These are phyloP conservation scores for Amanita molliuscula DNA, from an alignment of 768 basidiomycete genomes.

Conservation along the genomic window DNA sequence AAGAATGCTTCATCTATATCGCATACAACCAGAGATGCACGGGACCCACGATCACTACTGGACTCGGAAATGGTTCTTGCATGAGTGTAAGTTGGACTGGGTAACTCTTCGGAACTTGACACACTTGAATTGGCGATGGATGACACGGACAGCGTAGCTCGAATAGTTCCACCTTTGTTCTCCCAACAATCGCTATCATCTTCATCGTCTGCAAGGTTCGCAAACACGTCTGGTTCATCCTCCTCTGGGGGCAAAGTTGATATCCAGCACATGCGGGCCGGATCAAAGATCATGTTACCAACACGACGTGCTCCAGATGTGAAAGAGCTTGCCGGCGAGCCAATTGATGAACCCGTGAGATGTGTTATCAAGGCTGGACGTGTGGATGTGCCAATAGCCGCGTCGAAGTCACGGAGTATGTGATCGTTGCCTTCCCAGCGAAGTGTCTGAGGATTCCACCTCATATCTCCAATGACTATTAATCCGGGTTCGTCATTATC, in stretches of 20 bases:
- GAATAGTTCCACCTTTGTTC: conserved; percentile 71
- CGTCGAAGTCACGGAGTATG: conserved; percentile 84
- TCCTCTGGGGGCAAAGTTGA: conserved; percentile 78
- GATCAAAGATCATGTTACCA: conserved; percentile 98
- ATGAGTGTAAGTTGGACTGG: conserved; percentile 55
- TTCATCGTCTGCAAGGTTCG: conserved; percentile 86
- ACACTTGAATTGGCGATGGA: conserved; percentile 11
- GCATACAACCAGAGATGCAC: conserved; percentile 62
- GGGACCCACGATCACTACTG: conserved; percentile 70
- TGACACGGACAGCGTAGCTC: conserved; percentile 25
- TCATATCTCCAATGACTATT: conserved; percentile 94
- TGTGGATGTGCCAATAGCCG: conserved; percentile 67
- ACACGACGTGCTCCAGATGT: conserved; percentile 79
- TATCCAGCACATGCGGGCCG: conserved; percentile 91
- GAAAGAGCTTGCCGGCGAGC: conserved; percentile 67
- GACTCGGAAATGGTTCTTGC: conserved; percentile 64
- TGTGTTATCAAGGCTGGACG: conserved; percentile 96
- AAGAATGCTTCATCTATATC: conserved; percentile 72
- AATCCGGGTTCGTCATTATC: conserved; percentile 8
- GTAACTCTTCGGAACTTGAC: conserved; percentile 26
- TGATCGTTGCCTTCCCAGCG: conserved; percentile 99
- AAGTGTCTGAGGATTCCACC: conserved; percentile 83
- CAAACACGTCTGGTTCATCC: conserved; percentile 94
- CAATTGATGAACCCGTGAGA: conserved; percentile 78
- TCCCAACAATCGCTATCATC: conserved; percentile 68